phyloP scores from a whole-genome alignment of 192 early-diverging fungal species.

The Podila verticillata region DNA sequence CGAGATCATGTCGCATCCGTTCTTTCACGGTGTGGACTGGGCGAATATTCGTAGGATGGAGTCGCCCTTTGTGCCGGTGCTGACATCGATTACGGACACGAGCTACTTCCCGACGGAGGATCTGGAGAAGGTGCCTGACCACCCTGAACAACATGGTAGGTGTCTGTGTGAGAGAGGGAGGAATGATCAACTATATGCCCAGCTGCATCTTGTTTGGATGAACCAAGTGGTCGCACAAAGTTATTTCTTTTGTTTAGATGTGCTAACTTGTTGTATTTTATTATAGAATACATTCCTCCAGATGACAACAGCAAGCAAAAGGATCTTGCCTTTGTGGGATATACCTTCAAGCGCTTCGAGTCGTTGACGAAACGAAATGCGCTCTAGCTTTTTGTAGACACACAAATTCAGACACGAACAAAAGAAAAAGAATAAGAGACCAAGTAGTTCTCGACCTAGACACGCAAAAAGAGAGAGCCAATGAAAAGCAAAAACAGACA shows the following conservation, averaged over 20 bases:
- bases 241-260: no score
- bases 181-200: no score
- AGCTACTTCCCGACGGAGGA: slow-evolving; percentile 98
- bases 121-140: slow-evolving; percentile 77
- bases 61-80: slow-evolving; percentile 93
- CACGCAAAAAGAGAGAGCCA: no score
- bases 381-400: neutral
- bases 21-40: slow-evolving; percentile 97
- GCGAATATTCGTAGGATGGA: slow-evolving; percentile 79
- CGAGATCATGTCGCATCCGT: slow-evolving; percentile 93
- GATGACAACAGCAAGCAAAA: slow-evolving; percentile 71
- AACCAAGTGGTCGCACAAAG: no score
- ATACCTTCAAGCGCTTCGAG: slow-evolving; percentile 97
- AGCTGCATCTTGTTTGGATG: no score
- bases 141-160: slow-evolving; percentile 38
- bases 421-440: neutral
- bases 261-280: no score
- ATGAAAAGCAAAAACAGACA: no score
- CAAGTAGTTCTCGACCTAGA: no score
- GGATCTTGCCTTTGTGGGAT: slow-evolving; percentile 98
- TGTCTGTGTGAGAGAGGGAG: no score
- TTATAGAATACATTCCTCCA: slow-evolving; percentile 1
- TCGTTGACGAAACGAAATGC: slow-evolving; percentile 76
- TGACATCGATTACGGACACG: slow-evolving; percentile 96
- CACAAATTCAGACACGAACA: neutral